Evolutionary conservation across 108 stramenopile genomes (phyloP).

Genomic region (Stephanodiscus triporus): DNA sequence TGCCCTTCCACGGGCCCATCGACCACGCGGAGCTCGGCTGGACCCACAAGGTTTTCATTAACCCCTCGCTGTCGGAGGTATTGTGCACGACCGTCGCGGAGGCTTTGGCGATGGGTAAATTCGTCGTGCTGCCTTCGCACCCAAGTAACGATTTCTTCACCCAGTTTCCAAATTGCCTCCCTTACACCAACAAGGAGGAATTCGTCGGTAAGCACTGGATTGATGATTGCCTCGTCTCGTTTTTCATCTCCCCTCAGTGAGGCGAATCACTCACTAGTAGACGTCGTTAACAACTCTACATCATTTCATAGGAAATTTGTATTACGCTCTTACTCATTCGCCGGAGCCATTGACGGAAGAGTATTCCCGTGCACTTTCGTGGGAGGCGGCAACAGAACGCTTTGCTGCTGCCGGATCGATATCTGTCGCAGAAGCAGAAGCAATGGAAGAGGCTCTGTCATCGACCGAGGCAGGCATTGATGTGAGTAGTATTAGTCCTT

Average conservation of each 20-base stretch:
- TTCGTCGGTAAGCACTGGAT: conserved; percentile 61
- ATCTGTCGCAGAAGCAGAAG: conserved; percentile 67
- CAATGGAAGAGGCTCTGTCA: conserved; percentile 55
- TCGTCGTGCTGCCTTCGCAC: conserved; percentile 74
- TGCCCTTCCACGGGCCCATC: conserved; percentile 80
- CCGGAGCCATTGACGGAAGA: conserved; percentile 80
- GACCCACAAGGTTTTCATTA: conserved; percentile 84
- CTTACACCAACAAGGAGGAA: conserved; percentile 81
- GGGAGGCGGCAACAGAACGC: conserved; percentile 89
- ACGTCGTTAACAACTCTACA: neutral
- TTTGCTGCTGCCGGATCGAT: conserved; percentile 75
- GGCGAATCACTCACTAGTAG: no score
- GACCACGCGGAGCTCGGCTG: conserved; percentile 76
- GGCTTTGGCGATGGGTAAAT: conserved; percentile 94
- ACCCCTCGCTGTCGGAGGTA: conserved; percentile 87
- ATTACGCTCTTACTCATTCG: conserved; percentile 81
- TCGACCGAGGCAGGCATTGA: conserved; percentile 69
- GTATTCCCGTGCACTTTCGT: conserved; percentile 65
- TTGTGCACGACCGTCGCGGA: conserved; percentile 90
- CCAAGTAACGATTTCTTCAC: conserved; percentile 88
- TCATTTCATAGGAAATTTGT: conserved; percentile 60
- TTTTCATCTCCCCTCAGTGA: no score
- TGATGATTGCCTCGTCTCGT: neutral
- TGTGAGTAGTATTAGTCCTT: conserved; percentile 38
- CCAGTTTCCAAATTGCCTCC: conserved; percentile 86